A percentile compares a stretch with the other conserved stretches of the same genome.
These are phyloP conservation scores for Flammula alnicola DNA, from an alignment of 1,284 basidiomycete species.

Conservation along the genomic window DNA sequence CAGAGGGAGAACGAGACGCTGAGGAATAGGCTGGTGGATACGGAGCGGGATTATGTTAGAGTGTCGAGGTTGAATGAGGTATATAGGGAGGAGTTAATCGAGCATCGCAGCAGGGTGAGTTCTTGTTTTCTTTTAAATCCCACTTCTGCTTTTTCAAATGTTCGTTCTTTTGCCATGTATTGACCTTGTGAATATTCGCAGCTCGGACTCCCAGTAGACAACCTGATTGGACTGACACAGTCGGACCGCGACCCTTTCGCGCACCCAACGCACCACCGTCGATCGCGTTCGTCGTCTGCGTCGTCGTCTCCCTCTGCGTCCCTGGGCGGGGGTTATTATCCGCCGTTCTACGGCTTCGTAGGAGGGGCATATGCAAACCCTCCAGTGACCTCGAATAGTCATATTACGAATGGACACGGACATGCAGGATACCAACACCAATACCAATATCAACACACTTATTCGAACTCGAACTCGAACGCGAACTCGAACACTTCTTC, in stretches of 20 bases:
- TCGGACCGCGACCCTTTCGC: constrained; percentile 59
- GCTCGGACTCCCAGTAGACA: constrained; percentile 76
- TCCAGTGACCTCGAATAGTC: too few species aligned
- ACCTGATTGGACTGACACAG: constrained; percentile 68
- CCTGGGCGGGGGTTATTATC: too few species aligned
- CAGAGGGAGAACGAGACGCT: constrained; percentile 77
- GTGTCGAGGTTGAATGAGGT: constrained; percentile 76
- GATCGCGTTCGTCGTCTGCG: constrained; percentile 10
- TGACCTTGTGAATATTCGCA: constrained; percentile 32
- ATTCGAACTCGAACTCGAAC: too few species aligned
- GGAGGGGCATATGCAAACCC: too few species aligned
- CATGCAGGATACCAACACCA: too few species aligned
- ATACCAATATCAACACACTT: too few species aligned
- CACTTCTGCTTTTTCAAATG: too few species aligned
- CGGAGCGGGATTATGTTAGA: constrained; percentile 75
- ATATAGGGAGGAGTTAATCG: constrained; percentile 80
- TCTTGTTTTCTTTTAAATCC: constrained; percentile 7
- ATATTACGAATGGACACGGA: too few species aligned
- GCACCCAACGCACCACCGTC: constrained; percentile 58
- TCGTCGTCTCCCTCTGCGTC: constrained; percentile 31
- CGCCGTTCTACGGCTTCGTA: too few species aligned
- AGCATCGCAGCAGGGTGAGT: constrained; percentile 73
- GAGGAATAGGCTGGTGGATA: constrained; percentile 63
- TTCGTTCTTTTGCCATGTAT: too few species aligned
- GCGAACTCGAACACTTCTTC: too few species aligned